Evolutionary conservation across 805 yeast genomes (phyloP).

Genomic region (Vanderwaltozyma polyspora): DNA sequence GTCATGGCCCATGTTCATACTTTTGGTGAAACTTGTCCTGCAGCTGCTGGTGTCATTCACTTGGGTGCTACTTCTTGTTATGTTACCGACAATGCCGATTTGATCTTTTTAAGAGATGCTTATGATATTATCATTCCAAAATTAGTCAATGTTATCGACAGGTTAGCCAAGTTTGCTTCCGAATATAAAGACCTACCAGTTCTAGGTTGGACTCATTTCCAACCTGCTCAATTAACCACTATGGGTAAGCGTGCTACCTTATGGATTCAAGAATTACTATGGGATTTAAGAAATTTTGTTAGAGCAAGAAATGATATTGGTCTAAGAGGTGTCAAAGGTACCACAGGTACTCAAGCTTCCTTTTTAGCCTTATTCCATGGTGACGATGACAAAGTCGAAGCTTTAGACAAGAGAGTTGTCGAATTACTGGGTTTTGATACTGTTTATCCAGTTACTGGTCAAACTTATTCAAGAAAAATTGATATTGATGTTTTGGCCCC

Average conservation of each 20-base stretch:
- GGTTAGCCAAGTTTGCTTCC: slow-evolving; percentile 78
- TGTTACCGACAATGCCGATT: slow-evolving; percentile 96
- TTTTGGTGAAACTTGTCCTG: slow-evolving; percentile 85
- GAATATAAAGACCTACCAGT: slow-evolving; percentile 93
- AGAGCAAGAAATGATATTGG: slow-evolving; percentile 97
- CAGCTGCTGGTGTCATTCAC: slow-evolving; percentile 96
- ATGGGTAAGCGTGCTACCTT: slow-evolving; percentile 96
- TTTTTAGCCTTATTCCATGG: slow-evolving; percentile 93
- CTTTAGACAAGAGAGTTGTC: slow-evolving; percentile 81
- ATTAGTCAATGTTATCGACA: slow-evolving; percentile 88
- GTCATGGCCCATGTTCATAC: slow-evolving; percentile 99
- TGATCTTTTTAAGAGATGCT: slow-evolving; percentile 92
- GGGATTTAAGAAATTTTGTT: slow-evolving; percentile 93
- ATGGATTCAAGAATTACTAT: slow-evolving; percentile 94
- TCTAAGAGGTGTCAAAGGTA: slow-evolving; percentile 96
- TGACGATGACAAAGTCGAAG: slow-evolving; percentile 92
- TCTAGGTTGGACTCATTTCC: slow-evolving; percentile 98
- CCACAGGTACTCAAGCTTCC: slow-evolving; percentile 98
- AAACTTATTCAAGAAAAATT: slow-evolving; percentile 96
- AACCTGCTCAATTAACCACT: slow-evolving; percentile 97
- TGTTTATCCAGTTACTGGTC: slow-evolving; percentile 97
- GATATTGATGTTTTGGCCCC: slow-evolving; percentile 92
- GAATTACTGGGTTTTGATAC: slow-evolving; percentile 87
- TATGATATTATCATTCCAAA: slow-evolving; percentile 88
- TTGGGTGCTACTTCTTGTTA: slow-evolving; percentile 97